Base-by-base conservation (phyloP, 352 stramenopile species). In the Phytopythium litorale region DNA sequence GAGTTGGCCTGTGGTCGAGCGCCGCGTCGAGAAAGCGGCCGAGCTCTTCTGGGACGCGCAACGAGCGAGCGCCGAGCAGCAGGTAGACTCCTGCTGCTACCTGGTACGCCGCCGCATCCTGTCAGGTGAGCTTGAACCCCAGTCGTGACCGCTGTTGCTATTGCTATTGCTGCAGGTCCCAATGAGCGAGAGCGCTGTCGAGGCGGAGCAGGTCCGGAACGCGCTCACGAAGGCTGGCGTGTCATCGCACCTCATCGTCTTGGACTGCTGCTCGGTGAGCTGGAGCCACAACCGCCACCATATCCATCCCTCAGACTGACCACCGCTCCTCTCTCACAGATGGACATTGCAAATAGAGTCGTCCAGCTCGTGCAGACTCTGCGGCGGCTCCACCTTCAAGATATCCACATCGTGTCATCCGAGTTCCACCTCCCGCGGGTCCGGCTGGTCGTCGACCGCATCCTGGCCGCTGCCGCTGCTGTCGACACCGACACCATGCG, bases 1-100 rank as follows among this genome's bases (percentile, higher is more conserved):
- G n/a, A 66, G 73, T 6, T 76, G 65, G 12, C 37, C 67, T 3
- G 64, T 72, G 62, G 67, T 77, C 8, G 64, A 60, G 12, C 69
- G 69, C 11, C 75, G 73, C 64, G 72, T 87, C 43, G 64, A 67
- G 46, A 72, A 66, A 40, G 72, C 70, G 18, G 74, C 77, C 18
- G 72, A 87, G 8, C 62, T 89, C 38, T 89, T 89, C 62, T 87
- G 75, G 73, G 58, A 82, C 33, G 79, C 79, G 42, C 42, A 48
- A 19, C 42, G 19, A 23, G 42, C 42, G 19, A 21, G n/a, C 48
- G 70, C 67, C 25, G 64, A 81, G 50, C 69, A 70, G 33, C 76
- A 72, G 59, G 64, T 59, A 23, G 71, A 68, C 55, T 66, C 58
- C n/a, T 68, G 73, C 37, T 85, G 76, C 59, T 83, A 83, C 37